Percentiles rank a stretch among this genome's conserved stretches.
These are phyloP conservation scores for Cryptosporidium sp. DNA, from an alignment of 169 alveolate species.

Conservation along the genomic window DNA sequence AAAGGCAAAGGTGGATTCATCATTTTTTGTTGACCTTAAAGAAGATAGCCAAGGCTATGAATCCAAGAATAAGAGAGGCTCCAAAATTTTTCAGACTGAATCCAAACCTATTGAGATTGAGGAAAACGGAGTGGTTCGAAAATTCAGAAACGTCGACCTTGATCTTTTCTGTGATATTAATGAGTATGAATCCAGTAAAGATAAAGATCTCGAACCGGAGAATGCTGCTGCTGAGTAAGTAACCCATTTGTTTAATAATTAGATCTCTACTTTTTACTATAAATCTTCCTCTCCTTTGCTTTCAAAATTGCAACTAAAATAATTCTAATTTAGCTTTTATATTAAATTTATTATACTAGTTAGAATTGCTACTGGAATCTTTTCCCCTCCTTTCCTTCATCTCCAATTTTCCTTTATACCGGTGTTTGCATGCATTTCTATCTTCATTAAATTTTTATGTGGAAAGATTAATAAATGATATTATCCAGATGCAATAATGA, in stretches of 20 bases:
- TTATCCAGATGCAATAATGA: background rate
- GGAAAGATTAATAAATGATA: background rate
- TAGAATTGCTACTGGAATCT: background rate
- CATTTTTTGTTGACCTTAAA: constrained; percentile 33
- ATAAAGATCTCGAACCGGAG: background rate
- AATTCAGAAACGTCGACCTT: constrained; percentile 14
- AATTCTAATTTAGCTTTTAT: background rate
- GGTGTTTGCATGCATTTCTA: background rate
- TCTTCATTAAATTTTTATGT: background rate
- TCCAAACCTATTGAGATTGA: constrained; percentile 5
- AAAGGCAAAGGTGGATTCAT: constrained; percentile 33
- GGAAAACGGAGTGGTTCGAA: background rate
- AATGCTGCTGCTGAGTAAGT: background rate
- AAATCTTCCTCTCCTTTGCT: background rate
- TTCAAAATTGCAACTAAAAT: background rate
- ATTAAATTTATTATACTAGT: background rate
- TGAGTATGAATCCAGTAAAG: constrained; percentile 26
- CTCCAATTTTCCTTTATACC: background rate
- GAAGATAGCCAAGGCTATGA: constrained; percentile 55
- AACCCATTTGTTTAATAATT: background rate
- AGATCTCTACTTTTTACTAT: background rate
- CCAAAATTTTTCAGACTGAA: constrained; percentile 1
- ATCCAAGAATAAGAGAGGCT: constrained; percentile 35
- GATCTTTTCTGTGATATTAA: constrained; percentile 47
- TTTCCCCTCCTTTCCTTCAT: background rate